These are phyloP conservation scores for Cytospora piceicola DNA, from an alignment of 2,329 filamentous ascomycete genomes.

Conservation along the genomic window DNA sequence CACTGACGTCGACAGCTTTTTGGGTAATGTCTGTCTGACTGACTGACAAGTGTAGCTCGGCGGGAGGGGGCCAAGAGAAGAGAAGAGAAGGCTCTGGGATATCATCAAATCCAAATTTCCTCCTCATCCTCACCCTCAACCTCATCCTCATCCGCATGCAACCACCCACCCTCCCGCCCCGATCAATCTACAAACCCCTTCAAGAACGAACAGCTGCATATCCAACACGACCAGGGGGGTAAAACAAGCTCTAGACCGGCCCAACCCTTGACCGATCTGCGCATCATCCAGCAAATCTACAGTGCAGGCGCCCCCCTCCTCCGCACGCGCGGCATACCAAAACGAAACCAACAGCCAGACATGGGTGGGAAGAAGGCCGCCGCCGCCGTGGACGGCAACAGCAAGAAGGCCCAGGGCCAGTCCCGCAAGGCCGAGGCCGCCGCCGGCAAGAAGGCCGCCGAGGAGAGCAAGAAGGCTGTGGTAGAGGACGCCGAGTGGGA, in stretches of 20 bases:
- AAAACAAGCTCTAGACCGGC: conserved; percentile 5
- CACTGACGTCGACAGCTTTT: conserved; percentile 1
- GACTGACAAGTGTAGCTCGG: not conserved
- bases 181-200: not conserved
- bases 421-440: conserved; percentile 91
- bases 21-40: not conserved
- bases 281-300: not conserved
- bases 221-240: not conserved
- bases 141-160: not conserved
- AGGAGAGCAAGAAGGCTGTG: conserved; percentile 66
- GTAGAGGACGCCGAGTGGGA: conserved; percentile 78
- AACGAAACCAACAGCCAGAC: conserved; percentile 11
- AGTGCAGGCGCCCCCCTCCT: not conserved
- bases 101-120: not conserved
- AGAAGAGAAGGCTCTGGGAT: not conserved
- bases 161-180: conserved; percentile 5
- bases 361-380: conserved; percentile 76
- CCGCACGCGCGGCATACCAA: not conserved
- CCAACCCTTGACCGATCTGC: not conserved
- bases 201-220: not conserved
- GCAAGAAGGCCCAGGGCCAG: conserved; percentile 88
- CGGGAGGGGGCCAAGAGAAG: not conserved
- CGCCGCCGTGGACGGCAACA: conserved; percentile 65
- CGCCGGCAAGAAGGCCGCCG: conserved; percentile 74
- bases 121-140: not conserved